phyloP scores from a whole-genome alignment of 1,284 basidiomycete species.

The Microstroma glucosiphilum region DNA sequence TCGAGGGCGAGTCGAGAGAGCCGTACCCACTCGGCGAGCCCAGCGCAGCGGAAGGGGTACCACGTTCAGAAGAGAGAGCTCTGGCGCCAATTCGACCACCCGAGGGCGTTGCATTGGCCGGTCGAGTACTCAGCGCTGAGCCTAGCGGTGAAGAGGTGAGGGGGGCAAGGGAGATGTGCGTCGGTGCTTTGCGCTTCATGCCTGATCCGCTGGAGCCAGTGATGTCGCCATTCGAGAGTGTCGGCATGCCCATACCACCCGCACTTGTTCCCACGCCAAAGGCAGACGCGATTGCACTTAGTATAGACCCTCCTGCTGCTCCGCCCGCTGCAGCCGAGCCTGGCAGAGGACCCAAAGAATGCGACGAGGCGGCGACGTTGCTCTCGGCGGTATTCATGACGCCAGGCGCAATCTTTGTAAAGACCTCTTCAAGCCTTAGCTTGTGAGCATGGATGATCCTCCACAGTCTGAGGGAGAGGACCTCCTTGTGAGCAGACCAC shows the following conservation, averaged over 20 bases:
- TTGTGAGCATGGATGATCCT: conserved; percentile 32
- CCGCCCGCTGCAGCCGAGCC: background rate
- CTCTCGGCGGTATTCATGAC: conserved; percentile 19
- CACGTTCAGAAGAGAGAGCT: background rate
- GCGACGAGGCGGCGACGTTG: background rate
- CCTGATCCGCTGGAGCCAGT: background rate
- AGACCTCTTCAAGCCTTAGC: conserved; percentile 31
- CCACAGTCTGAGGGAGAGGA: conserved; percentile 35
- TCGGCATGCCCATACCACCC: background rate
- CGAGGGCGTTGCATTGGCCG: background rate
- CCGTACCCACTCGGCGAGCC: background rate
- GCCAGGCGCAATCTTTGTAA: conserved; percentile 34
- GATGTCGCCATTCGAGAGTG: background rate
- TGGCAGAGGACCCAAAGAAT: background rate
- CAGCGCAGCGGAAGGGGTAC: background rate
- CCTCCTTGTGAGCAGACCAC: conserved; percentile 39
- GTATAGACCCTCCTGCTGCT: background rate
- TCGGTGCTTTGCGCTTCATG: background rate
- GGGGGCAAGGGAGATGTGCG: background rate
- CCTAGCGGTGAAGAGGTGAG: no score
- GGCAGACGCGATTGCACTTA: background rate
- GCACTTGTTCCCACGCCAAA: background rate
- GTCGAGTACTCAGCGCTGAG: background rate
- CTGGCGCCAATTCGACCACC: background rate
- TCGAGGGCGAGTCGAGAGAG: background rate